A percentile compares a stretch with the other conserved stretches of the same genome.
phyloP scores from a whole-genome alignment of 345 rosid species.

The Rhodamnia rubescens region DNA sequence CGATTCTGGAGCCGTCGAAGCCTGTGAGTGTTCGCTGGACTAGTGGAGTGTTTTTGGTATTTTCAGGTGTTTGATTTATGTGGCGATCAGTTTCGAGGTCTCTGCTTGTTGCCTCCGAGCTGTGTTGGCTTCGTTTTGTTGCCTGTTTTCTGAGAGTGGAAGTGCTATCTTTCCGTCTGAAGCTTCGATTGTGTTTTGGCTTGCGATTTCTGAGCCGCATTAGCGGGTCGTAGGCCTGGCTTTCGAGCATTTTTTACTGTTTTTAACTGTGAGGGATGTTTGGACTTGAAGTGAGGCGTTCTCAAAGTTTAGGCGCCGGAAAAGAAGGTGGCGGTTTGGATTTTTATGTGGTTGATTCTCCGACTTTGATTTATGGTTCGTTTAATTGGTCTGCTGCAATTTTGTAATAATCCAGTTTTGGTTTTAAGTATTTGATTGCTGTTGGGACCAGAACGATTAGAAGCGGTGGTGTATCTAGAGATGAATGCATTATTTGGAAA shows the following conservation, averaged over 20 bases:
- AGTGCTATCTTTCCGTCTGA: background rate
- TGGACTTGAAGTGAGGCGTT: background rate
- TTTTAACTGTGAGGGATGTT: background rate
- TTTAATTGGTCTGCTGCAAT: background rate
- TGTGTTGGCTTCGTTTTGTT: background rate
- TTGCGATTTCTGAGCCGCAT: background rate
- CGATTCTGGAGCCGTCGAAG: constrained; percentile 60
- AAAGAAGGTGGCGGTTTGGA: background rate
- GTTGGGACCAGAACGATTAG: background rate
- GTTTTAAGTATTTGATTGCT: background rate
- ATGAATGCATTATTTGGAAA: background rate
- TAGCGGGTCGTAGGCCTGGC: background rate
- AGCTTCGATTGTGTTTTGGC: background rate
- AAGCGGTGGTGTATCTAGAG: background rate
- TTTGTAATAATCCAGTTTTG: background rate
- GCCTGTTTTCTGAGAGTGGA: background rate
- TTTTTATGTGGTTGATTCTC: background rate
- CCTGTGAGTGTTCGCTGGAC: constrained; percentile 15
- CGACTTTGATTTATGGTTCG: background rate
- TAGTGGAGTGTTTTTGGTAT: background rate
- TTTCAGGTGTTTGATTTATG: background rate
- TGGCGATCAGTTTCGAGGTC: background rate
- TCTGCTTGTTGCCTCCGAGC: background rate
- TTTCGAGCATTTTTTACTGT: background rate
- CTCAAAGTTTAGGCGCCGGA: background rate